Base-by-base conservation (phyloP, 208 protist species). In the Leptomonas seymouri region DNA sequence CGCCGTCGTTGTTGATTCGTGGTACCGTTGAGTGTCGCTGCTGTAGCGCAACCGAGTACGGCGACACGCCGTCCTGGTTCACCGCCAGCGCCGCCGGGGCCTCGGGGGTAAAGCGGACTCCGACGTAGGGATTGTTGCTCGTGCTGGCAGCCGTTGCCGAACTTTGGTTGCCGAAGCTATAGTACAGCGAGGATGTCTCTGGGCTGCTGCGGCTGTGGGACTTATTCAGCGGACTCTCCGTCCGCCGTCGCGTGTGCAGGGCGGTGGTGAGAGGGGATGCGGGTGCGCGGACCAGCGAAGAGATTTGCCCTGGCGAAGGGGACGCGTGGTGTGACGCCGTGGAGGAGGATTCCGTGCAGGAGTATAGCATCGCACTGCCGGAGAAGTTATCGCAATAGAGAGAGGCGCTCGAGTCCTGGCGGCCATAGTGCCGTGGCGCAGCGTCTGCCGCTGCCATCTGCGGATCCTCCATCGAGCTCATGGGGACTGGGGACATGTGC, bases 101-200 rank as follows among this genome's bases (percentile, higher is more conserved):
- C 59, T 74, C 68, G 6, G 68, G 59, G 16, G 50, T 61, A 12
- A 74, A 55, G 51, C 60, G 49, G 5, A 67, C 60, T 12, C 58
- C 59, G 18, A 59, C 39, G 44, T 76, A 76, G 5, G 70, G 59
- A 54, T 69, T 76, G 70, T 64, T 69, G 61, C 62, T 69, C 5
- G 58, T 66, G 67, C 67, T 67, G 23, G 31, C n/a, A n/a, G 23
- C 60, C 46, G 46, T 28, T 4, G 6, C 21, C 3, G 60, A 28
- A 55, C 61, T 76, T 36, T 44, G 30, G 55, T 66, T 62, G 30
- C 39, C 23, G 18, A 54, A 57, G 51, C 64, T 69, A 41, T 73
- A 48, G 55, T 71, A 71, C 7, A 71, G 46, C 27, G 55, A 48
- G 6, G 56, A 66, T 28, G 46, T 30, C 34, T 65, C 48, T 12